Base-by-base conservation (phyloP, 2,329 filamentous ascomycete species). In the Stemphylium vesicarium region DNA sequence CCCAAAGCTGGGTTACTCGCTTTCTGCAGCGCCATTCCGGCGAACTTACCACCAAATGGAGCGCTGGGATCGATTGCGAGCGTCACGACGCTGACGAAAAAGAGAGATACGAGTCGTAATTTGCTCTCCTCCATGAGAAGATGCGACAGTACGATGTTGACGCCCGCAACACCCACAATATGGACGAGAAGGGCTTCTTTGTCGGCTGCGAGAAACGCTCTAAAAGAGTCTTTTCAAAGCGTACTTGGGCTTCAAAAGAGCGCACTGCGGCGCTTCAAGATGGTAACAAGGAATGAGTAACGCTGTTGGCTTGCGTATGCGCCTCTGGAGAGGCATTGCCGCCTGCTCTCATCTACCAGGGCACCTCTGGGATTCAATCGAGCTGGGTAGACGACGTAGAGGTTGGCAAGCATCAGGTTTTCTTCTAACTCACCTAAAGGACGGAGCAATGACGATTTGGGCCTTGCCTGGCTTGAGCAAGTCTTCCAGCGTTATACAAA, bases 1-100 rank as follows among this genome's bases (percentile, higher is more conserved):
- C 51, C 29, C 37, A 58, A 7, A 52, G 56, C 56, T 58, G 36
- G 56, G 51, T 58, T 58, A 41, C 41, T 5, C 47, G 22, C 32
- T 57, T 53, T 38, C 24, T 41, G 13, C 47, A 54, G 3, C 22
- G 40, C 2, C 18, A 57, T 16, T 12, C 33, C 13, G 22, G 42
- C 15, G 3, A 55, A 18, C 54, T 57, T 16, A 57, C 22, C 16
- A 37, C 55, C 3, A 46, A 44, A 50, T 54, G 9, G 44, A 31
- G 13, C 47, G 32, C 26, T 9, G 13, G 38, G 15, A 54, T 59
- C 2, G 37, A 55, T 43, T 15, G n/a, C 20, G 11, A 55, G 37
- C 44, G 50, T 36, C 22, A 59, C 46, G 2, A 29, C 0, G 56
- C 56, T 12, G 15, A 59, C 29, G n/a, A 50, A 16, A 12, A 32